Evolutionary conservation across 257 asterid genomes (phyloP).

Genomic region (Coffea eugenioides): DNA sequence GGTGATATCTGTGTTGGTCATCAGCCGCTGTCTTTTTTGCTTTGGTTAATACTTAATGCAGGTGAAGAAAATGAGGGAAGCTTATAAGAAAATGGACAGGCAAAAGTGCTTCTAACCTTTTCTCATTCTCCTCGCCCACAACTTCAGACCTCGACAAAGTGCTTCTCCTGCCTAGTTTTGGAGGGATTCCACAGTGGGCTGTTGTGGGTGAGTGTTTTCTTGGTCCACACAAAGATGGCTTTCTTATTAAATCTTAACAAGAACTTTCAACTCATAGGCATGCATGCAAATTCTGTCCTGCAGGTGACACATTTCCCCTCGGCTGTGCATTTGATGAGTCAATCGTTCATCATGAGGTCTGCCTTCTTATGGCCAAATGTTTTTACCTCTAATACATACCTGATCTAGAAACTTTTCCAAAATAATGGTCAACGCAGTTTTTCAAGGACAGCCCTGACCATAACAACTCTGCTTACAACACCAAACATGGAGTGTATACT

Average conservation of each 20-base stretch:
- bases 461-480: constrained; percentile 30
- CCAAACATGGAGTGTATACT: constrained; percentile 39
- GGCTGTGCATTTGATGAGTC: constrained; percentile 54
- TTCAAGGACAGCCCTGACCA: constrained; percentile 32
- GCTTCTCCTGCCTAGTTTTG: constrained; percentile 39
- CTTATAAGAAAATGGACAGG: constrained; percentile 28
- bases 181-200: constrained; percentile 48
- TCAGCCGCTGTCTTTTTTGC: neutral
- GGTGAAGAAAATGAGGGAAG: constrained; percentile 38
- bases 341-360: constrained; percentile 41
- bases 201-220: constrained; percentile 34
- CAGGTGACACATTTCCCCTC: constrained; percentile 49
- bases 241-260: neutral
- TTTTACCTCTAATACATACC: neutral
- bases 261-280: neutral
- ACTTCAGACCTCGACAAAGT: constrained; percentile 43
- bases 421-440: constrained; percentile 17
- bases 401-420: neutral
- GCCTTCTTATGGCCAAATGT: neutral
- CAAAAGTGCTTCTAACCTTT: neutral
- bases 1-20: neutral
- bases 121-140: neutral
- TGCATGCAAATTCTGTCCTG: neutral
- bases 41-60: constrained; percentile 1
- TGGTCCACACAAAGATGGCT: neutral